A percentile compares a stretch with the other conserved stretches of the same genome.
These are phyloP conservation scores for Croton setiger DNA, from an alignment of 441 rosid species.

Conservation along the genomic window DNA sequence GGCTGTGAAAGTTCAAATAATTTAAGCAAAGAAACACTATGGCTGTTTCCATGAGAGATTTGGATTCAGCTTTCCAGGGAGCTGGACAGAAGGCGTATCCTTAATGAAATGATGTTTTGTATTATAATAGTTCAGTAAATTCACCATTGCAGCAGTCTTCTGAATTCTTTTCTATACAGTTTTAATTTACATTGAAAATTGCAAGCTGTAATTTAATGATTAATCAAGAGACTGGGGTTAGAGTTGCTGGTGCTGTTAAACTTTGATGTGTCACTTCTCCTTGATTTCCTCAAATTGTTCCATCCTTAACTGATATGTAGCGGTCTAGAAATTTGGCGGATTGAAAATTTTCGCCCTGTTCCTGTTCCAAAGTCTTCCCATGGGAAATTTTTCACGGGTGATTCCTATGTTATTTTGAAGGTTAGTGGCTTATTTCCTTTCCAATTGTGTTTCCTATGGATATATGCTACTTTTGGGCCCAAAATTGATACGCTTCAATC, in stretches of 20 bases:
- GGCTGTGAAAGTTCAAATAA: conserved; percentile 30
- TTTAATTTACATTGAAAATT: neutral
- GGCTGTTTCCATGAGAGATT: conserved; percentile 93
- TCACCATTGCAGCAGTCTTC: neutral
- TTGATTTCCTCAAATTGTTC: conserved; percentile 17
- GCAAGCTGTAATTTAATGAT: conserved; percentile 1
- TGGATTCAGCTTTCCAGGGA: conserved; percentile 94
- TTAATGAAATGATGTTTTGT: conserved; percentile 21
- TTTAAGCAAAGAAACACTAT: conserved; percentile 39
- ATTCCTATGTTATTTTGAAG: conserved; percentile 86
- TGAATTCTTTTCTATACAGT: neutral
- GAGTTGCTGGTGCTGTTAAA: conserved; percentile 7
- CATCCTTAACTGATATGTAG: conserved; percentile 59
- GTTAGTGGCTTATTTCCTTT: conserved; percentile 31
- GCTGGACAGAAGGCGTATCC: conserved; percentile 98
- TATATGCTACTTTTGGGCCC: conserved; percentile 6
- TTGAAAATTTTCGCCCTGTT: conserved; percentile 76
- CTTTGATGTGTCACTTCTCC: conserved; percentile 10
- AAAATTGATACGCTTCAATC: neutral
- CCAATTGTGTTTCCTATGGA: neutral
- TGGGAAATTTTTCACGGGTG: conserved; percentile 90
- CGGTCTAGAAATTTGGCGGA: conserved; percentile 90
- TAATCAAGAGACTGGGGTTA: neutral
- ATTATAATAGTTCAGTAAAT: neutral
- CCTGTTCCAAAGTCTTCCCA: conserved; percentile 57